Conservation (phyloP, 805 yeast genomes). For the Pichia eremophila region DNA sequence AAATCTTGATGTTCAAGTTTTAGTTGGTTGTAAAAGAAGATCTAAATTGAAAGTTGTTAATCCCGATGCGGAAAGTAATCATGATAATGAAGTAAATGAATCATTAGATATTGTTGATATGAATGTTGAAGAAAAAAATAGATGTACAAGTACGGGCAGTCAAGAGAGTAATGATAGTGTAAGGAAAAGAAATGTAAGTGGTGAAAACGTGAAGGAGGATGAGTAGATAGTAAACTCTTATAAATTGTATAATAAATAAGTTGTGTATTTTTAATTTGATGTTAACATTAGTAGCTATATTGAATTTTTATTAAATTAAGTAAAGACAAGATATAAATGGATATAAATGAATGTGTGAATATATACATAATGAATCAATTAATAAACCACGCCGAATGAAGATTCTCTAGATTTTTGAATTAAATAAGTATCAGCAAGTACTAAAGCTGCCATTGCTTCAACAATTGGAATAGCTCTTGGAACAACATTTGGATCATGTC, state of each 20-base stretch:
- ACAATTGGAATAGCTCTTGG: constrained; percentile 98
- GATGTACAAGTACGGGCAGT: constrained; percentile 9
- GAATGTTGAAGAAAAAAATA: neutral
- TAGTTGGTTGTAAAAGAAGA: constrained; percentile 58
- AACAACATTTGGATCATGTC: constrained; percentile 97
- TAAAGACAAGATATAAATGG: no score
- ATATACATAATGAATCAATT: neutral
- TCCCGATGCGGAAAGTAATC: constrained; percentile 34
- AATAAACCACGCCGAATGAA: constrained; percentile 29
- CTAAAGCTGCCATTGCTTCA: constrained; percentile 97
- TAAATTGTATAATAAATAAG: no score
- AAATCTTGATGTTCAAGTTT: constrained; percentile 57
- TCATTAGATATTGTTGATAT: neutral
- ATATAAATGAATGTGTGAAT: no score
- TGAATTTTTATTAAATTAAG: no score
- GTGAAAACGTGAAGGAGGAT: constrained; percentile 11
- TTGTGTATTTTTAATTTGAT: neutral
- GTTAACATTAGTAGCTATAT: no score
- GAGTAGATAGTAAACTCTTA: neutral
- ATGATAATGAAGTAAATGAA: neutral
- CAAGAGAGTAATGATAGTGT: constrained; percentile 1
- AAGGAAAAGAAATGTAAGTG: constrained; percentile 21
- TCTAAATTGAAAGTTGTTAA: constrained; percentile 52
- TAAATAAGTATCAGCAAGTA: constrained; percentile 74
- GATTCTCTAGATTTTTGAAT: constrained; percentile 80